Evolutionary conservation across 2,329 filamentous ascomycete species (phyloP).

Genomic region (Penicillium sp.): DNA sequence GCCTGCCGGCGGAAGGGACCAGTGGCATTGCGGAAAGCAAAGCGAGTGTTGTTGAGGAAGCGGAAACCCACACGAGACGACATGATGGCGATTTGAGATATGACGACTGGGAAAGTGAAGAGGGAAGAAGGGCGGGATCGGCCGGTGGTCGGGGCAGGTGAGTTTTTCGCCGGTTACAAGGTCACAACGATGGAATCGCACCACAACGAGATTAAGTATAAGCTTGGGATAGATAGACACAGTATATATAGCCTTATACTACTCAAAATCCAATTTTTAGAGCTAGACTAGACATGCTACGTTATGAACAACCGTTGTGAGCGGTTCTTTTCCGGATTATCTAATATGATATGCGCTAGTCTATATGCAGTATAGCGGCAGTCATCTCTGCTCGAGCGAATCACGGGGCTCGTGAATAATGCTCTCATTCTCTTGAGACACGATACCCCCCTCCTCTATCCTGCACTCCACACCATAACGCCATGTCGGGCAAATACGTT

Average conservation of each 20-base stretch:
- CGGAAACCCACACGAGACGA: slow-evolving; percentile 62
- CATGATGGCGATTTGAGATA: slow-evolving; percentile 26
- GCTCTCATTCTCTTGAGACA: slow-evolving; percentile 9
- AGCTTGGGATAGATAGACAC: background rate
- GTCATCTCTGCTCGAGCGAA: slow-evolving; percentile 19
- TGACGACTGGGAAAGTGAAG: slow-evolving; percentile 13
- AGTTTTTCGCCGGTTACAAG: slow-evolving; percentile 18
- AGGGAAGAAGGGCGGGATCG: slow-evolving; percentile 20
- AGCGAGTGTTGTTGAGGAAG: slow-evolving; percentile 52
- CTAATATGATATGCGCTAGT: slow-evolving; percentile 5
- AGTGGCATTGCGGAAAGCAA: slow-evolving; percentile 55
- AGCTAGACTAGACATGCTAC: background rate
- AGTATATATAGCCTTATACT: background rate
- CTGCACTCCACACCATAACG: slow-evolving; percentile 11
- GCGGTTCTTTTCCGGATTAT: slow-evolving; percentile 9
- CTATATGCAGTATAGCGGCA: slow-evolving; percentile 15
- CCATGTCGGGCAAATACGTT: slow-evolving; percentile 90
- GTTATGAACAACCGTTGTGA: background rate
- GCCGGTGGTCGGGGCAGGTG: slow-evolving; percentile 20
- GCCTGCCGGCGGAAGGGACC: slow-evolving; percentile 54
- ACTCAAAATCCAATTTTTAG: background rate
- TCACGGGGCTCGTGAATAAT: slow-evolving; percentile 24
- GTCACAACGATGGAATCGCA: background rate
- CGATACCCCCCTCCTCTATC: slow-evolving; percentile 5
- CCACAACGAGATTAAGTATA: slow-evolving; percentile 1